A percentile compares a stretch with the other conserved stretches of the same genome.
Conservation (phyloP, 1,139 yeast genomes). For the Oligophagozyma castellii region DNA sequence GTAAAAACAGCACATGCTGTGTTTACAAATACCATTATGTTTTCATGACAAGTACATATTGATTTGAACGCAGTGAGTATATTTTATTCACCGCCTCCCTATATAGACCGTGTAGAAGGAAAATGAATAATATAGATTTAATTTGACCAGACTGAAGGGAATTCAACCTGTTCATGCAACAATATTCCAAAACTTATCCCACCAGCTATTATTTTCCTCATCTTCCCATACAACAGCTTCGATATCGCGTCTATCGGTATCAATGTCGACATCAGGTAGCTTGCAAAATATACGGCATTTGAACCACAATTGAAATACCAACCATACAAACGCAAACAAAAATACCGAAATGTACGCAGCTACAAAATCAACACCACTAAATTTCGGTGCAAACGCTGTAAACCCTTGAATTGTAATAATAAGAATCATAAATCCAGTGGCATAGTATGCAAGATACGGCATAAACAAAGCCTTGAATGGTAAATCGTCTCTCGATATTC, state of each 20-base stretch:
- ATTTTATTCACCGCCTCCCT: too few relatives aligned
- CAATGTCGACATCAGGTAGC: constrained; percentile 45
- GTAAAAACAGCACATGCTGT: too few relatives aligned
- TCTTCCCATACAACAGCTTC: constrained; percentile 27
- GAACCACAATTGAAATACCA: constrained; percentile 35
- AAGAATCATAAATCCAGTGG: constrained; percentile 33
- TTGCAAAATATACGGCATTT: constrained; percentile 27
- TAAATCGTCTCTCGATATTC: constrained; percentile 47
- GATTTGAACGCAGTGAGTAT: too few relatives aligned
- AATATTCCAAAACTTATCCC: constrained; percentile 4
- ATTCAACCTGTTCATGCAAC: constrained; percentile 2
- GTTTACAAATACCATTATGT: too few relatives aligned
- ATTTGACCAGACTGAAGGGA: too few relatives aligned
- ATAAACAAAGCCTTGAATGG: constrained; percentile 51
- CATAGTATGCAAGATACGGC: constrained; percentile 53
- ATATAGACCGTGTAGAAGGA: too few relatives aligned
- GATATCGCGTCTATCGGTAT: constrained; percentile 42
- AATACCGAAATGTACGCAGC: constrained; percentile 48
- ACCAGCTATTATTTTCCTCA: constrained; percentile 2
- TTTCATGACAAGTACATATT: too few relatives aligned
- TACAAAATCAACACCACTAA: constrained; percentile 37
- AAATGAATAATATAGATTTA: too few relatives aligned
- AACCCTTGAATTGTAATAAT: constrained; percentile 38
- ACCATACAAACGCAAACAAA: constrained; percentile 33
- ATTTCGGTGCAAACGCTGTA: constrained; percentile 27